Percentiles rank a stretch among this genome's conserved stretches.
phyloP scores from a whole-genome alignment of 257 asterid species.

The Solanum pimpinellifolium region DNA sequence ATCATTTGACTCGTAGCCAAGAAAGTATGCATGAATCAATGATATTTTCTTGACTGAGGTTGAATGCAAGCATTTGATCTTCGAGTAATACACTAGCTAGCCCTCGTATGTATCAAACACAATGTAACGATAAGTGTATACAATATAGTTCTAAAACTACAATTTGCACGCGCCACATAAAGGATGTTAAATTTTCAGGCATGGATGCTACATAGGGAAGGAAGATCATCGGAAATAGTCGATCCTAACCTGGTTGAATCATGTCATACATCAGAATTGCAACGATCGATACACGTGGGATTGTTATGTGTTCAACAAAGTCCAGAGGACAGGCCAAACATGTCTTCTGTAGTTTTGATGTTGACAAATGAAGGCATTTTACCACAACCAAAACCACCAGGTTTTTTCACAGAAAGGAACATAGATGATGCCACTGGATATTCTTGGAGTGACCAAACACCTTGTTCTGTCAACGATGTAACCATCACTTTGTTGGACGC shows the following conservation, averaged over 20 bases:
- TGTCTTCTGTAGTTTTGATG: constrained; percentile 14
- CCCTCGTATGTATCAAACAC: too few relatives aligned
- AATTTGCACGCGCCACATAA: too few relatives aligned
- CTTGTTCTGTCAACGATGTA: constrained; percentile 3
- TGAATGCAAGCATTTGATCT: neutral
- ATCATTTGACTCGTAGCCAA: neutral
- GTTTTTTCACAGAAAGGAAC: constrained; percentile 17
- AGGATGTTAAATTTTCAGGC: constrained; percentile 1
- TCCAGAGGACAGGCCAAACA: constrained; percentile 20
- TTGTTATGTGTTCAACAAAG: constrained; percentile 16
- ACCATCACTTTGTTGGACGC: constrained; percentile 1
- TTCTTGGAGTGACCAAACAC: constrained; percentile 1
- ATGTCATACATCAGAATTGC: neutral
- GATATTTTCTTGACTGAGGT: neutral
- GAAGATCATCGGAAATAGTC: constrained; percentile 7
- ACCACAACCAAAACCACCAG: constrained; percentile 13
- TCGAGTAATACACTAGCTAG: too few relatives aligned
- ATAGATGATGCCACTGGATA: neutral
- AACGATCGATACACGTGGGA: constrained; percentile 18
- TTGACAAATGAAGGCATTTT: constrained; percentile 11
- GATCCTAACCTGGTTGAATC: neutral
- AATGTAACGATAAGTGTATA: too few relatives aligned
- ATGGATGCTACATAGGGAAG: constrained; percentile 15
- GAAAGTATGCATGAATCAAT: neutral
- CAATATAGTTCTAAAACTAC: too few relatives aligned